Evolutionary conservation across 179 eudicot species (phyloP).

Genomic region (Corrigiola litoralis): DNA sequence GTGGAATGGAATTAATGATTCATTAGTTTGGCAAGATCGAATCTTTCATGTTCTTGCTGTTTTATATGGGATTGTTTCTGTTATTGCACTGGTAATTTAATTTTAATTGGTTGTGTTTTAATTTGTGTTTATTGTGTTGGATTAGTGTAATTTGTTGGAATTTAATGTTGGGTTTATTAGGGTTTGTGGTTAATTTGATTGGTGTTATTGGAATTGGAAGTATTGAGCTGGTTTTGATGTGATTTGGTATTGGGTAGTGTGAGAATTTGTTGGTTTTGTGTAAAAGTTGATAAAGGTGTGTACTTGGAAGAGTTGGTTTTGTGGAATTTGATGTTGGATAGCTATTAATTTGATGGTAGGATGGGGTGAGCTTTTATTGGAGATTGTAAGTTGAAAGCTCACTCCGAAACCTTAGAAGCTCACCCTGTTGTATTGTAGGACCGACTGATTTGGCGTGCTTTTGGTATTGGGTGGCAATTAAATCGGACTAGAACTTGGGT

Average conservation of each 20-base stretch:
- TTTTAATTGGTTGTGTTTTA: not conserved
- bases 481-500: no score
- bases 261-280: not conserved
- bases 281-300: slow-evolving; percentile 1
- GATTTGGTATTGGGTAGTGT: not conserved
- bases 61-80: slow-evolving; percentile 73
- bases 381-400: no score
- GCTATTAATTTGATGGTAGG: not conserved
- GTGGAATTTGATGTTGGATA: not conserved
- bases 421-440: no score
- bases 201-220: not conserved
- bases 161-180: not conserved
- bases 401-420: no score
- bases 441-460: no score
- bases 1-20: slow-evolving; percentile 70
- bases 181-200: slow-evolving; percentile 4
- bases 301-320: not conserved
- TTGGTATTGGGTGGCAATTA: no score
- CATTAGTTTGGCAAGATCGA: slow-evolving; percentile 79
- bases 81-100: slow-evolving; percentile 55
- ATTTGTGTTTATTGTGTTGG: slow-evolving; percentile 1
- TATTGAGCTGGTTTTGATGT: not conserved
- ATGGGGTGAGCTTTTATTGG: no score
- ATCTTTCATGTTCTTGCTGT: slow-evolving; percentile 69
- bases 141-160: not conserved